These are phyloP conservation scores for Colletotrichum phormii DNA, from an alignment of 2,329 filamentous ascomycete species.

Conservation along the genomic window DNA sequence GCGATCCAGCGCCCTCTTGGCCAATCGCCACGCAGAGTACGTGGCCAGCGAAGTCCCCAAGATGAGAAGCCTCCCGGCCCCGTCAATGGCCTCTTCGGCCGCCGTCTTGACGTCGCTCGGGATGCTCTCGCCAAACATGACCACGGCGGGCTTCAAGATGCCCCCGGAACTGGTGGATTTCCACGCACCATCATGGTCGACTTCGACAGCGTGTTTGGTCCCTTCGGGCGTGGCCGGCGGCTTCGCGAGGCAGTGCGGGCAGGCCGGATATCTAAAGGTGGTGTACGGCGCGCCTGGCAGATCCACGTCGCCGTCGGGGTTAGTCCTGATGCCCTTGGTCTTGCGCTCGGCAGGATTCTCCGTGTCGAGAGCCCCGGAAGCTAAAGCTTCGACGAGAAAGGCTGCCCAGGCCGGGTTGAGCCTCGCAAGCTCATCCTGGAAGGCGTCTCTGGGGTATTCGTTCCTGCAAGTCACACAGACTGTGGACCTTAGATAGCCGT, in stretches of 20 bases:
- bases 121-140: conserved; percentile 97
- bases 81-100: conserved; percentile 84
- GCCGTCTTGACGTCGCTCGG: conserved; percentile 73
- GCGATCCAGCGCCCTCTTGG: conserved; percentile 83
- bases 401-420: conserved; percentile 89
- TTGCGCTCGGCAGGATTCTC: conserved; percentile 79
- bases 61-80: conserved; percentile 79
- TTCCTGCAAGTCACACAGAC: conserved; percentile 83
- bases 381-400: conserved; percentile 79
- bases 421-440: conserved; percentile 79
- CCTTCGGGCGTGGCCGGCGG: conserved; percentile 70
- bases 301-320: conserved; percentile 96
- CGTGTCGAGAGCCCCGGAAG: conserved; percentile 79
- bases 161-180: conserved; percentile 73
- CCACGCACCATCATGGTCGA: conserved; percentile 87
- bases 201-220: conserved; percentile 68
- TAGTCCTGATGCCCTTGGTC: conserved; percentile 79
- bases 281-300: conserved; percentile 87
- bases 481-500: conserved; percentile 87
- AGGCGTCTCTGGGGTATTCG: conserved; percentile 76
- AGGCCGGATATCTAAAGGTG: conserved; percentile 91
- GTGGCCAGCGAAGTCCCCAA: conserved; percentile 93
- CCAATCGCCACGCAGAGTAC: conserved; percentile 93
- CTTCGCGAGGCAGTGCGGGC: conserved; percentile 79
- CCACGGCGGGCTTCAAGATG: conserved; percentile 90